These are phyloP conservation scores for Metschnikowia lunata DNA, from an alignment of 805 yeast species.

Conservation along the genomic window DNA sequence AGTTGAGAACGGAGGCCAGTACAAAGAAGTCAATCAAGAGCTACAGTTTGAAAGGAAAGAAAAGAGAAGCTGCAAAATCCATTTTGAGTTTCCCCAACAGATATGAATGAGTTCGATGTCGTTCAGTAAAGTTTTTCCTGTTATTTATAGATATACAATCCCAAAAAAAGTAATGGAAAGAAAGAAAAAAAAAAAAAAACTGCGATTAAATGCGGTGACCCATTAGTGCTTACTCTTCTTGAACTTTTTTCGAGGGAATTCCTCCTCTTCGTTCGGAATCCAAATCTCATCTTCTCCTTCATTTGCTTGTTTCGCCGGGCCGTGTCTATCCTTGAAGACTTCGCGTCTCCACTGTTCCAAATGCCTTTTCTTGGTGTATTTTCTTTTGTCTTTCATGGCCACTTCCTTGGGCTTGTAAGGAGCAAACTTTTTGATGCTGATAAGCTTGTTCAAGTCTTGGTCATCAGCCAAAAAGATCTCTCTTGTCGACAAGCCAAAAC, in stretches of 20 bases:
- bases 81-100: conserved; percentile 35
- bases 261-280: conserved; percentile 29
- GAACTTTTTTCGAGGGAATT: conserved; percentile 4
- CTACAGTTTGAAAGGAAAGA: conserved; percentile 20
- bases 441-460: conserved; percentile 71
- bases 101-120: background rate
- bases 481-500: conserved; percentile 78
- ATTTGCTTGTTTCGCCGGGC: conserved; percentile 33
- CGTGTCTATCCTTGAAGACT: conserved; percentile 63
- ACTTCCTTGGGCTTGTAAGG: conserved; percentile 80
- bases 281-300: conserved; percentile 36
- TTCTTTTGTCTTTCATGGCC: conserved; percentile 72
- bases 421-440: conserved; percentile 89
- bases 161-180: no score
- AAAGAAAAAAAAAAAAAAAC: background rate
- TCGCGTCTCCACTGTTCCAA: conserved; percentile 86
- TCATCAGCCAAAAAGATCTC: conserved; percentile 92
- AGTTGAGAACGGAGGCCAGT: conserved; percentile 6
- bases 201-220: background rate
- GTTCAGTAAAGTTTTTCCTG: no score
- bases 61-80: conserved; percentile 34
- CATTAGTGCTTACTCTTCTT: conserved; percentile 1
- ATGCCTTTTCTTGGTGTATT: conserved; percentile 76
- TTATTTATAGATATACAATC: no score
- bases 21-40: conserved; percentile 22